A percentile compares a stretch with the other conserved stretches of the same genome.
Evolutionary conservation across 139 green algal species (phyloP).

Genomic region (Desmodesmus armatus): DNA sequence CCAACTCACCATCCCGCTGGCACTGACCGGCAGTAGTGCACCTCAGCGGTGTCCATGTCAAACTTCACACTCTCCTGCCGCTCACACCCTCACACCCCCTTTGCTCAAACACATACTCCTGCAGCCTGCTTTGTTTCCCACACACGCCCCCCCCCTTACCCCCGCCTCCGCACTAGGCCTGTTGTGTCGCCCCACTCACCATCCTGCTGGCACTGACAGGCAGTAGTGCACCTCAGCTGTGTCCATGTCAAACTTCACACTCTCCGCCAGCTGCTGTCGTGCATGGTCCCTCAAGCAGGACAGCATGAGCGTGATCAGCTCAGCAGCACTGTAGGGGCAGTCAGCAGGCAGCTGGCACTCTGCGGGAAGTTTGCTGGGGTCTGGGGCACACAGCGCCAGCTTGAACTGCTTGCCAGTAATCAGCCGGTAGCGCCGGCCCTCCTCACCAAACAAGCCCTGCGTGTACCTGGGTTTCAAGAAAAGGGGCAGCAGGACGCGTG

Average conservation of each 20-base stretch:
- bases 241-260: neutral
- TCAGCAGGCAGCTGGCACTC: neutral
- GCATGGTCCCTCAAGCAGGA: neutral
- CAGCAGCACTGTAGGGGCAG: neutral
- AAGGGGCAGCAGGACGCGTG: neutral
- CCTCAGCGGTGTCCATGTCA: neutral
- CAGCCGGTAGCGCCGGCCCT: neutral
- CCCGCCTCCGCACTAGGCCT: too few species aligned
- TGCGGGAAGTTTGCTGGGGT: too few species aligned
- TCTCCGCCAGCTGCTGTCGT: too few species aligned
- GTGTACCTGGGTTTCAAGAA: neutral
- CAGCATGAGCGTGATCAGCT: neutral
- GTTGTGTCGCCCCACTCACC: too few species aligned
- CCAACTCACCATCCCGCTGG: neutral
- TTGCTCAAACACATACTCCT: too few species aligned
- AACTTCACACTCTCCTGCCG: too few species aligned
- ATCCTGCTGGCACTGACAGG: neutral
- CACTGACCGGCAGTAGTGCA: slow-evolving; percentile 5
- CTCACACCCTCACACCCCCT: too few species aligned
- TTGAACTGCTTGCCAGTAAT: neutral
- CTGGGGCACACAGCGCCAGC: neutral
- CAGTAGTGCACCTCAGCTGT: neutral
- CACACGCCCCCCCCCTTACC: too few species aligned
- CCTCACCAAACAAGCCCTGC: too few species aligned
- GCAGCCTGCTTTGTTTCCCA: too few species aligned